Conservation (phyloP, 441 rosid species). For the Omphalea diandra region DNA sequence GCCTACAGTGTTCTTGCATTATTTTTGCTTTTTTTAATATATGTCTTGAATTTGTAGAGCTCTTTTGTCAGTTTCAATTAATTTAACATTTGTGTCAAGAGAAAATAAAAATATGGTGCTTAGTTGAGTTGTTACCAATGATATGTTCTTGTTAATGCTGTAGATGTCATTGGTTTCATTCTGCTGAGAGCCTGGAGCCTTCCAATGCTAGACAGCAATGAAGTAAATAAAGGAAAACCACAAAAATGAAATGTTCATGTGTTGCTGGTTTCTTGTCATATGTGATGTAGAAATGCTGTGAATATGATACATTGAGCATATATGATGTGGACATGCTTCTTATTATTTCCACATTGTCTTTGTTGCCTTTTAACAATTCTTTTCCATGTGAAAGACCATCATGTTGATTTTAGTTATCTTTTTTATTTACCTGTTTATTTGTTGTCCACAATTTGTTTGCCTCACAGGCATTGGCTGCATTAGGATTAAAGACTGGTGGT, state of each 20-base stretch:
- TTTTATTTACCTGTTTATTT: neutral
- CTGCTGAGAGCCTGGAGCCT: neutral
- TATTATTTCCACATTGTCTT: neutral
- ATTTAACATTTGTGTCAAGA: neutral
- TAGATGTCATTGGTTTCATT: neutral
- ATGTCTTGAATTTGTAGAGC: neutral
- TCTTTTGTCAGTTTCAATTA: slow-evolving; percentile 9
- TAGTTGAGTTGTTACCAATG: neutral
- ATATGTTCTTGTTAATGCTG: slow-evolving; percentile 7
- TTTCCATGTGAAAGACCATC: neutral
- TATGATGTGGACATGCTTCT: neutral
- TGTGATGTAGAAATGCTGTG: neutral
- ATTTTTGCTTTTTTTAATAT: slow-evolving; percentile 9
- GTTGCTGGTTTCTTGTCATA: neutral
- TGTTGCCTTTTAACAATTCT: neutral
- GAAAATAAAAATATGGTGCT: slow-evolving; percentile 1
- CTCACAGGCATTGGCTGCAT: slow-evolving; percentile 75
- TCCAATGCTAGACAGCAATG: neutral
- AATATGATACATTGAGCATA: neutral
- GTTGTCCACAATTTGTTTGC: slow-evolving; percentile 14
- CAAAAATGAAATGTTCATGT: neutral
- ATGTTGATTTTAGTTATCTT: neutral
- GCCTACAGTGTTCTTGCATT: slow-evolving; percentile 8
- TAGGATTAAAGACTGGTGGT: slow-evolving; percentile 96
- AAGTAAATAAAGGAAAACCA: neutral